Evolutionary conservation across 2,329 filamentous ascomycete species (phyloP), one percentile per base, ranked within the genome.

Genomic region (Neonectria coccinea): DNA sequence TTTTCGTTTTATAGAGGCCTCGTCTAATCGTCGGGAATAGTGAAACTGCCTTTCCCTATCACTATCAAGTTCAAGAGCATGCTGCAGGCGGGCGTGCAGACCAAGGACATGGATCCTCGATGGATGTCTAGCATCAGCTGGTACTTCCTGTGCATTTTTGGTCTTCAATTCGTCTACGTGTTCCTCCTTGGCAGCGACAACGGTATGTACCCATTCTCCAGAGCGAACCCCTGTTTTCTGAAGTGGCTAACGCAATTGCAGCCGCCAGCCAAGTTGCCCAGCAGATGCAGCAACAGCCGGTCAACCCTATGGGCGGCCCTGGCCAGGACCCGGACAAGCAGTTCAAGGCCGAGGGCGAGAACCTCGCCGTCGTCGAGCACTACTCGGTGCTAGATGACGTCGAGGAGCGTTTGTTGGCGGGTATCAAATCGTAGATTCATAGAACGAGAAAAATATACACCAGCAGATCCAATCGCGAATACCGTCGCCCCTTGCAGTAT

Each of bases 51-150:
- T 0, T 99, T 99, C 79, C 96, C 97, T 4, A 87, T 99, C 70
- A 99, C 96, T 33, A 94, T 97, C 79, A 97, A 97, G 79, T 99
- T 99, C 87, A 99, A 99, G 86, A 96, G 93, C 72, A 99, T 99
- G 96, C 86, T 99, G 57, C 96, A 99, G 82, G 95, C 95, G 45
- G 96, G 96, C 74, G 95, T 99, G 48, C 94, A 94, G 68, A 99
- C 97, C 27, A 91, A 91, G 75, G 96, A 99, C 78, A 90, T 99
- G 83, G 97, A 99, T 77, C 96, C 97, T 11, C 88, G 95, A 80
- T 99, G 96, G 96, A 97, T 99, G 81, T 97, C 94, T 1, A 97
- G 94, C 80, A 90, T 99, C 79, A 97, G 94, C 65, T 99, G 96
- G 94, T 99, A 99, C 83, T 98, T 99, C 77, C 83, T 99, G 70